Evolutionary conservation across 768 basidiomycete genomes (phyloP).

Genomic region (Tephrocybe sp.): DNA sequence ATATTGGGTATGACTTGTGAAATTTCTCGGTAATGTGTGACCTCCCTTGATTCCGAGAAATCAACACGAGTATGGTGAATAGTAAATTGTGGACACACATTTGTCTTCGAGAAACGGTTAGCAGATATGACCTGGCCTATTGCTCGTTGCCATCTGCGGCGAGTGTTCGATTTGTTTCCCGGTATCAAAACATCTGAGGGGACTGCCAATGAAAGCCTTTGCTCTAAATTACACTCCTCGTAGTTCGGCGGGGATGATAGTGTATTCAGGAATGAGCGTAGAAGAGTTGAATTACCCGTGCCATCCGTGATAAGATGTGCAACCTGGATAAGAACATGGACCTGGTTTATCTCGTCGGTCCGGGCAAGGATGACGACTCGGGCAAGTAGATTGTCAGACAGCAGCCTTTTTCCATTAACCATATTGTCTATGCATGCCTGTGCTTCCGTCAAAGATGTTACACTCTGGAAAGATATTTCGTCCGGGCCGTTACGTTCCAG

Average conservation of each 20-base stretch:
- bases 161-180: slow-evolving; percentile 29
- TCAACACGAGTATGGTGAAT: background rate
- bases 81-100: slow-evolving; percentile 26
- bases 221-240: slow-evolving; percentile 26
- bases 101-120: slow-evolving; percentile 30
- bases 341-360: slow-evolving; percentile 30
- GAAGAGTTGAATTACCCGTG: slow-evolving; percentile 38
- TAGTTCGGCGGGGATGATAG: slow-evolving; percentile 25
- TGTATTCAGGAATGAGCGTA: slow-evolving; percentile 45
- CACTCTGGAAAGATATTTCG: slow-evolving; percentile 38
- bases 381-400: slow-evolving; percentile 43
- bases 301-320: slow-evolving; percentile 56
- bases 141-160: slow-evolving; percentile 45
- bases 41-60: slow-evolving; percentile 40
- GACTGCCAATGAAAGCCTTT: slow-evolving; percentile 40
- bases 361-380: slow-evolving; percentile 42
- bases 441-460: slow-evolving; percentile 35
- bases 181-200: slow-evolving; percentile 40
- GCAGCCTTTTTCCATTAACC: slow-evolving; percentile 31
- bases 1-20: slow-evolving; percentile 32
- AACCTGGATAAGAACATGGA: slow-evolving; percentile 43
- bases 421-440: slow-evolving; percentile 25
- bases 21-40: slow-evolving; percentile 50
- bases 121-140: slow-evolving; percentile 36
- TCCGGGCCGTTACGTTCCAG: slow-evolving; percentile 28